Percentiles rank a stretch among this genome's conserved stretches.
Conservation (phyloP, 345 rosid genomes). For the Capsella bursapastoris region DNA sequence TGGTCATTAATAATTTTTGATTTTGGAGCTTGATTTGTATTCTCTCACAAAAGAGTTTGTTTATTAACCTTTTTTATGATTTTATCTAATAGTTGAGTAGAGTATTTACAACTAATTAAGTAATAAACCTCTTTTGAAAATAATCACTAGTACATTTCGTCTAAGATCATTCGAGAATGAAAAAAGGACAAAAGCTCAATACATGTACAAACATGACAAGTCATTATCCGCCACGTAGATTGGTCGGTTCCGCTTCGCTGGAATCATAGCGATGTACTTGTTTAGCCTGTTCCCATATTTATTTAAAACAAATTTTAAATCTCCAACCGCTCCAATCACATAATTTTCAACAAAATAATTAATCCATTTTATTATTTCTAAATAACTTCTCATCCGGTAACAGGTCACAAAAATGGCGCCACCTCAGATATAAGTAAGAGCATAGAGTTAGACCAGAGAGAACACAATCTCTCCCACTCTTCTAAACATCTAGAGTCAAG, state of each 20-base stretch:
- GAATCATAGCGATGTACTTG: constrained; percentile 34
- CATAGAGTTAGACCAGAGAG: constrained; percentile 7
- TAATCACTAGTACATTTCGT: constrained; percentile 1
- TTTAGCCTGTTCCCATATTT: constrained; percentile 32
- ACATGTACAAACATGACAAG: constrained; percentile 41
- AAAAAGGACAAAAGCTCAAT: constrained; percentile 33
- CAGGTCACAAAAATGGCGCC: constrained; percentile 25
- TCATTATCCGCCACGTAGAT: constrained; percentile 45
- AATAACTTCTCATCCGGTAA: constrained; percentile 27
- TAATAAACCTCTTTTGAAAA: no score
- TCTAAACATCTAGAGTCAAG: neutral
- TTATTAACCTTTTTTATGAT: neutral
- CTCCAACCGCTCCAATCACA: constrained; percentile 35
- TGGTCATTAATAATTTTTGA: no score
- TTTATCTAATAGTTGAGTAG: no score
- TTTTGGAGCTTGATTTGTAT: neutral
- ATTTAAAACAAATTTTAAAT: constrained; percentile 15
- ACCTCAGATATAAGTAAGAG: constrained; percentile 42
- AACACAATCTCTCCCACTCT: constrained; percentile 29
- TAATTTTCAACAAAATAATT: constrained; percentile 8
- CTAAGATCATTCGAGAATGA: constrained; percentile 32
- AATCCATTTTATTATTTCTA: neutral
- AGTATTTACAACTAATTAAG: no score
- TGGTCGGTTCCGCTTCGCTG: constrained; percentile 43
- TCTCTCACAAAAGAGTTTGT: neutral